Base-by-base conservation (phyloP, 495 filamentous ascomycete genomes). In the Podospora appendiculata region DNA sequence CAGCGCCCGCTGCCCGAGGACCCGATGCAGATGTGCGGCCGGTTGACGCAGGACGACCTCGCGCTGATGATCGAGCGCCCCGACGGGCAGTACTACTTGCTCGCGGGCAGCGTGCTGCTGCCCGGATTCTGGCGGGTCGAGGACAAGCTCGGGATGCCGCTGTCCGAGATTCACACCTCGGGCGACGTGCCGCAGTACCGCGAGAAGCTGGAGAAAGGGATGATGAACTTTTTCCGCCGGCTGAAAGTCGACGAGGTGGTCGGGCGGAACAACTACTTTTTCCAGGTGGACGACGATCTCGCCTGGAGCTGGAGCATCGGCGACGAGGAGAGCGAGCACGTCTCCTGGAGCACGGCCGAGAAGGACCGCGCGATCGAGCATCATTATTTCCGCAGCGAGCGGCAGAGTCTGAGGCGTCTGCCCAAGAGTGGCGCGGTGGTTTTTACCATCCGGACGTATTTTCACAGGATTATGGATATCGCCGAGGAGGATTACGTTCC, bases 111-210 rank as follows among this genome's bases (percentile, higher is more conserved):
- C 6, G 84, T 93, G 48, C 74, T 95, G 9, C 76, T 96, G 0
- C 80, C 89, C 0, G 90, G 89, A 0, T 96, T 95, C 72, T 95
- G 89, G 90, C 81, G 88, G 8, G 78, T 95, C 6, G 72, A 78
- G 47, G 88, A 95, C 60, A 94, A 96, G 70, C 84, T 87, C 64
- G 86, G 86, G 8, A 93, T 96, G 90, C 73, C 77, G 18, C 68
- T 95, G 4, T 82, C 79, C 2, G 86, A 93, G 57, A 93, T 96
- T 63, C 90, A 96, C 62, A 89, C 86, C 0, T 82, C 79, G 1
- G 90, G 88, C 17, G 76, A 86, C 55, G 90, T 96, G 8, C 90
- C 90, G 1, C 81, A 84, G 42, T 95, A 75, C 71, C 77, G 76
- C 46, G 76, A 84, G 65, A 90, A 90, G 60, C 67, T 95, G 13